Evolutionary conservation across 225 moss, liverwort and hornwort species (phyloP), one percentile per base, ranked within the genome.

Genomic region (Straminergon stramineum): DNA sequence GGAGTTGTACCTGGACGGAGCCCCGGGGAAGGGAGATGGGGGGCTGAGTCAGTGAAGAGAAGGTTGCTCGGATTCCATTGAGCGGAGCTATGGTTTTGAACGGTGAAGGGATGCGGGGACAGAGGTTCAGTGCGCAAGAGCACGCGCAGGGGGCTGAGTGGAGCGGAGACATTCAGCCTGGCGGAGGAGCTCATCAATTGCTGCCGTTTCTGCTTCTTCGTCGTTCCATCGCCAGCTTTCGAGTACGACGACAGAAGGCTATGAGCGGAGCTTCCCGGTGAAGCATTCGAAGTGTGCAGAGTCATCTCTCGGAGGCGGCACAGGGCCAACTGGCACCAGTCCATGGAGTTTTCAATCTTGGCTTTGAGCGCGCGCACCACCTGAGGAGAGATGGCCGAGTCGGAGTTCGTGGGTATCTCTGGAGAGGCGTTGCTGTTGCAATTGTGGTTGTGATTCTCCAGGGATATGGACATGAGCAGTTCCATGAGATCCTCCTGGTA

Each of bases 241-340:
- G 89, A 60, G 91, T 82, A 71, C 27, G 87, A 78, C 39, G 85
- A 60, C 55, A 79, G 22, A 23, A 85, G 75, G 18, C 74, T 60
- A 26, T 32, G 8, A 64, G 32, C 71, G 37, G 89, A 89, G 78
- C 64, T 74, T 13, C 37, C 88, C 89, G 58, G 58, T 45, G 89
- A 62, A 56, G 87, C 57, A 16, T 63, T 77, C 45, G 89, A 58
- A 8, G 77, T 89, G 77, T 92, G 87, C 74, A 82, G 74, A 9
- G 82, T 82, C 22, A 92, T 91, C 82, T 94, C 92, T 41, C 84
- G 89, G 64, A 94, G 90, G 23, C 89, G 90, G 61, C 88, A 89
- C 52, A 91, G 77, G 20, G 94, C 94, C 15, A 94, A 91, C 63
- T 90, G 90, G 70, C 89, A 88, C 94, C 94, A 94, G 77, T 94